A percentile compares a stretch with the other conserved stretches of the same genome.
Evolutionary conservation across 2,329 filamentous ascomycete genomes (phyloP).

Genomic region (Curvularia verruculosa): DNA sequence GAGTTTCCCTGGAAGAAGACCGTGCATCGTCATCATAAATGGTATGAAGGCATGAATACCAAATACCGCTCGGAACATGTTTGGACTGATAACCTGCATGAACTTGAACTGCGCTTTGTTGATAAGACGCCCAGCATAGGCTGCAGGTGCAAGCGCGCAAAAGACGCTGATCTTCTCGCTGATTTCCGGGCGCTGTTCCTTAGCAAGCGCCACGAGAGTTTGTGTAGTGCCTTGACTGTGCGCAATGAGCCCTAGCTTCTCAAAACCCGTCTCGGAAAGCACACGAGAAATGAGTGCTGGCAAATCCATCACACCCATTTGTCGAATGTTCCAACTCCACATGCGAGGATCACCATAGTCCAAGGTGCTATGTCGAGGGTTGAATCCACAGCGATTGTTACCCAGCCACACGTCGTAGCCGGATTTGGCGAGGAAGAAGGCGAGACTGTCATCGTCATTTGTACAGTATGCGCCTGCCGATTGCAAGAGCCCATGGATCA

Average conservation of each 20-base stretch:
- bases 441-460: conserved; percentile 87
- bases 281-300: conserved; percentile 81
- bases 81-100: conserved; percentile 79
- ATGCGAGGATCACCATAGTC: conserved; percentile 80
- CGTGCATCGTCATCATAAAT: conserved; percentile 86
- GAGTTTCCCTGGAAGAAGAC: conserved; percentile 65
- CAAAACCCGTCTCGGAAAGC: conserved; percentile 79
- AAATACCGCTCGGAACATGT: conserved; percentile 79
- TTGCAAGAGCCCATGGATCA: conserved; percentile 89
- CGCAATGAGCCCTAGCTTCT: conserved; percentile 79
- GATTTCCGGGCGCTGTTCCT: conserved; percentile 85
- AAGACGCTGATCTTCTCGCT: conserved; percentile 85
- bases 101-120: conserved; percentile 91
- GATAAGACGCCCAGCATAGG: conserved; percentile 85
- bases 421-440: conserved; percentile 89
- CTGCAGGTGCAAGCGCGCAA: conserved; percentile 87
- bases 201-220: conserved; percentile 84
- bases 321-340: conserved; percentile 93
- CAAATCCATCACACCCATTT: conserved; percentile 91
- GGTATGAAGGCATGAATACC: conserved; percentile 94
- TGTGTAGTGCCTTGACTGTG: conserved; percentile 94
- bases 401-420: conserved; percentile 96
- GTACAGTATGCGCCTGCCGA: conserved; percentile 86
- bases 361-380: conserved; percentile 75
- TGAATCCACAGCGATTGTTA: conserved; percentile 88